These are phyloP conservation scores for Diphasiastrum complanatum DNA, from an alignment of 83 land plant species.

Conservation along the genomic window DNA sequence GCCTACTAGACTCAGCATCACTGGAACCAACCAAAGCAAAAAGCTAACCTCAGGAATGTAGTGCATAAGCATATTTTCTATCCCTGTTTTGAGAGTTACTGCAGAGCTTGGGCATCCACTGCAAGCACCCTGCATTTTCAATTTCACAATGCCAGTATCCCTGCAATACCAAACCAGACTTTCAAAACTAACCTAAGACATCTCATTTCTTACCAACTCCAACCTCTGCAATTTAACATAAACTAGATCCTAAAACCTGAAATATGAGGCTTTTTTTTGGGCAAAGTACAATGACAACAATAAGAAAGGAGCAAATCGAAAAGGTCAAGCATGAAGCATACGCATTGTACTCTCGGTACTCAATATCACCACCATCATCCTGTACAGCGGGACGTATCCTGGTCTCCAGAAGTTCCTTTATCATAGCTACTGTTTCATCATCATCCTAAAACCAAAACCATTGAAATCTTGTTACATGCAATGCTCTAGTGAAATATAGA, in stretches of 20 bases:
- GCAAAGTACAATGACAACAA: not conserved
- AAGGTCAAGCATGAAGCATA: too few relatives aligned
- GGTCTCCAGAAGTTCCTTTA: conserved; percentile 91
- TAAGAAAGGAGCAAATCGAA: not conserved
- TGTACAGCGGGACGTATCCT: conserved; percentile 94
- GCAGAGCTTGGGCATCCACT: conserved; percentile 99
- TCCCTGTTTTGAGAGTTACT: conserved; percentile 92
- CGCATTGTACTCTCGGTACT: conserved; percentile 76
- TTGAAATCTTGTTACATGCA: not conserved
- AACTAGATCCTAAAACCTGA: too few relatives aligned
- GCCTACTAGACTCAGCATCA: too few relatives aligned
- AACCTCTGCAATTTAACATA: too few relatives aligned
- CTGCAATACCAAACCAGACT: conserved; percentile 26
- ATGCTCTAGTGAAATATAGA: too few relatives aligned
- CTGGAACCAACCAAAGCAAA: too few relatives aligned
- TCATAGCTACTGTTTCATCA: conserved; percentile 96
- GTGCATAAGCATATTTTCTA: conserved; percentile 98
- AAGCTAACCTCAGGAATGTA: conserved; percentile 98
- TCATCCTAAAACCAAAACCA: conserved; percentile 55
- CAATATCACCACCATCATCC: conserved; percentile 99
- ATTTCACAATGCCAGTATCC: conserved; percentile 77
- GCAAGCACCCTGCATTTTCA: conserved; percentile 97
- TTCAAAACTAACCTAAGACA: not conserved
- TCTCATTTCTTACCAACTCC: too few relatives aligned
- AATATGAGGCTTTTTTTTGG: too few relatives aligned